Evolutionary conservation across 139 green algal genomes (phyloP).

Genomic region (Micromonas pusilla): DNA sequence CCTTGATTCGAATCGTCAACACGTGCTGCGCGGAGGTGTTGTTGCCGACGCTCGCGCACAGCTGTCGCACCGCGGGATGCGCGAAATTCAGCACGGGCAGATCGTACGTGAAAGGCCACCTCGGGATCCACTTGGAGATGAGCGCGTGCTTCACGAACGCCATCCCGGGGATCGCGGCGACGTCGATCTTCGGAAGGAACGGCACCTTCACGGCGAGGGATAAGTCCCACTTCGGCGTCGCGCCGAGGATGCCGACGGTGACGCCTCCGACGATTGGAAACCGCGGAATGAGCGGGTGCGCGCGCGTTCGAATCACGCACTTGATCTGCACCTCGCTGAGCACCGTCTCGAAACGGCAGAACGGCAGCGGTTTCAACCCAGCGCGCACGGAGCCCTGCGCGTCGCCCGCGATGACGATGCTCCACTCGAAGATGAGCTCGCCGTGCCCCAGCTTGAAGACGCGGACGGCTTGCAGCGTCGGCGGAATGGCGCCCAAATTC

Average conservation of each 20-base stretch:
- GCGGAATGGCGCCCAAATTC: background rate
- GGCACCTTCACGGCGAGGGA: background rate
- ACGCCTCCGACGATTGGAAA: slow-evolving; percentile 8
- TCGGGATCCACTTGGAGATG: background rate
- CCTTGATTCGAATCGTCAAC: background rate
- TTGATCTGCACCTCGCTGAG: slow-evolving; percentile 1
- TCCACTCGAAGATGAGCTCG: background rate
- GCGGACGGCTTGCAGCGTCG: background rate
- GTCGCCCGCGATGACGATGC: background rate
- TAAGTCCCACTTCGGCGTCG: background rate
- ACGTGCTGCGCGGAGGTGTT: background rate
- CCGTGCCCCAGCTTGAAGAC: background rate
- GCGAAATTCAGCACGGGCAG: background rate
- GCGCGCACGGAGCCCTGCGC: background rate
- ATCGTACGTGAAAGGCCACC: background rate
- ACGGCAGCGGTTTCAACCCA: too few species aligned
- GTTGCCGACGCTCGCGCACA: background rate
- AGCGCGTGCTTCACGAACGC: background rate
- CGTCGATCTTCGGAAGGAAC: background rate
- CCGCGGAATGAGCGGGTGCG: background rate
- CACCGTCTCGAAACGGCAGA: too few species aligned
- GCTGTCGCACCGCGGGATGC: background rate
- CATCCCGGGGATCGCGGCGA: background rate
- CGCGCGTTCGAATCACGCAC: background rate
- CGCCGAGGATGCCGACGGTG: background rate